phyloP scores from a whole-genome alignment of 2,329 filamentous ascomycete species.

The Aureobasidium musti region DNA sequence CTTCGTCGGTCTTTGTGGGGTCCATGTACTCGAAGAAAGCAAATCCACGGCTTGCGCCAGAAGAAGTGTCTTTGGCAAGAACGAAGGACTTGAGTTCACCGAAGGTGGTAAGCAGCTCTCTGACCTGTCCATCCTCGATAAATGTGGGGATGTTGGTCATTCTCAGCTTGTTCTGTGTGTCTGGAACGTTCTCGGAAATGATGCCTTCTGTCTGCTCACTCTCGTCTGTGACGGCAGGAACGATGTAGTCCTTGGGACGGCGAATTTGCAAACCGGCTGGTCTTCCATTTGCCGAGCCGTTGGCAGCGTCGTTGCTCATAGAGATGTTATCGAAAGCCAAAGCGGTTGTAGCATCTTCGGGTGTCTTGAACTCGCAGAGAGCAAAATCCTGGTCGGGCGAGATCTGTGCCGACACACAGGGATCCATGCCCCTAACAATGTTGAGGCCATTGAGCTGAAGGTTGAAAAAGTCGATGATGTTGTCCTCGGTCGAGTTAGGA shows the following conservation, averaged over 20 bases:
- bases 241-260: slow-evolving; percentile 95
- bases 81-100: slow-evolving; percentile 91
- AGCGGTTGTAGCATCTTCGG: slow-evolving; percentile 86
- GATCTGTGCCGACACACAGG: slow-evolving; percentile 80
- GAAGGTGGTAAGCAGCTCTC: slow-evolving; percentile 85
- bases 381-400: slow-evolving; percentile 79
- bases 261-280: slow-evolving; percentile 69
- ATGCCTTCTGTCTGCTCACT: slow-evolving; percentile 72
- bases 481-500: slow-evolving; percentile 70
- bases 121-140: slow-evolving; percentile 87
- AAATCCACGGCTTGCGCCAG: slow-evolving; percentile 80
- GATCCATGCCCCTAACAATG: slow-evolving; percentile 78
- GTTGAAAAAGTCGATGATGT: slow-evolving; percentile 84
- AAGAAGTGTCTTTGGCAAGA: slow-evolving; percentile 80
- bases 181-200: slow-evolving; percentile 77
- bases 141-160: slow-evolving; percentile 86
- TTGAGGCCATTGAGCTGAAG: slow-evolving; percentile 96
- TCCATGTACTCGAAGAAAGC: slow-evolving; percentile 96
- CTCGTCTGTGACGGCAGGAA: slow-evolving; percentile 75
- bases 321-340: slow-evolving; percentile 85
- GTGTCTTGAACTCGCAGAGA: slow-evolving; percentile 84
- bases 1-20: slow-evolving; percentile 72
- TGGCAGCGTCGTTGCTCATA: slow-evolving; percentile 62
- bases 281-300: slow-evolving; percentile 57
- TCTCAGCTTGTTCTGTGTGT: slow-evolving; percentile 93